Percentiles rank a stretch among this genome's conserved stretches.
These are phyloP conservation scores for Juglanconis sp. DNA, from an alignment of 2,329 filamentous ascomycete species.

Conservation along the genomic window DNA sequence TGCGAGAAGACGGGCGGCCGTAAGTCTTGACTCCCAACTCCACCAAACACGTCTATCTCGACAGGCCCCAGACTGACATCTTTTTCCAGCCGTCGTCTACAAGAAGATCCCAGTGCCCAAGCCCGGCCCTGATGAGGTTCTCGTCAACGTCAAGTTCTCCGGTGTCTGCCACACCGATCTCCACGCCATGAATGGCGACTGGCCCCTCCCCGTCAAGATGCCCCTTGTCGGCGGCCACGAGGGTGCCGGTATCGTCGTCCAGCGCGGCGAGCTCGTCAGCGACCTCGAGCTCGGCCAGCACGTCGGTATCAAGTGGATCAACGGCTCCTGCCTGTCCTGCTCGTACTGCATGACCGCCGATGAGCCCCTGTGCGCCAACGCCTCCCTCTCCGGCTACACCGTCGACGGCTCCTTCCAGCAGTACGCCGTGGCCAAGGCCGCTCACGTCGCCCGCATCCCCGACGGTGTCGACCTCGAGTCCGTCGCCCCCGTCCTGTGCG, in stretches of 20 bases:
- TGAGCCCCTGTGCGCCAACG: conserved; percentile 64
- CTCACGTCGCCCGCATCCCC: conserved; percentile 65
- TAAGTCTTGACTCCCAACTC: conserved; percentile 35
- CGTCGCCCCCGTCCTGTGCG: conserved; percentile 68
- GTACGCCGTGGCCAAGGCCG: conserved; percentile 66
- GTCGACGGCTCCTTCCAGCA: conserved; percentile 73
- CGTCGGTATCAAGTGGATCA: conserved; percentile 70
- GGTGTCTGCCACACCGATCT: conserved; percentile 72
- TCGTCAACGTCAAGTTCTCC: conserved; percentile 87
- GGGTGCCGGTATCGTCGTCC: conserved; percentile 81
- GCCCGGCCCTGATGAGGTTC: conserved; percentile 84
- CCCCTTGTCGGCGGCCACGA: conserved; percentile 81
- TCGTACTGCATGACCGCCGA: conserved; percentile 66
- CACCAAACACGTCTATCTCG: background rate
- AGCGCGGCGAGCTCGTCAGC: conserved; percentile 70
- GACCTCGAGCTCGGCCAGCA: conserved; percentile 58
- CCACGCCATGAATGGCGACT: conserved; percentile 79
- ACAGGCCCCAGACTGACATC: background rate
- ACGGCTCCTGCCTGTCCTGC: conserved; percentile 65
- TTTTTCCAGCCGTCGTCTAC: conserved; percentile 56
- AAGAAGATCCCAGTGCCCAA: conserved; percentile 78
- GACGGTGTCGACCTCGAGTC: conserved; percentile 61
- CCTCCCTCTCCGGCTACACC: conserved; percentile 66
- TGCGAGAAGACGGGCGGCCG: conserved; percentile 76
- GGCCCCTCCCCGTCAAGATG: conserved; percentile 77